Conservation (phyloP, 352 stramenopile genomes). For the Phytophthora crassamura region DNA sequence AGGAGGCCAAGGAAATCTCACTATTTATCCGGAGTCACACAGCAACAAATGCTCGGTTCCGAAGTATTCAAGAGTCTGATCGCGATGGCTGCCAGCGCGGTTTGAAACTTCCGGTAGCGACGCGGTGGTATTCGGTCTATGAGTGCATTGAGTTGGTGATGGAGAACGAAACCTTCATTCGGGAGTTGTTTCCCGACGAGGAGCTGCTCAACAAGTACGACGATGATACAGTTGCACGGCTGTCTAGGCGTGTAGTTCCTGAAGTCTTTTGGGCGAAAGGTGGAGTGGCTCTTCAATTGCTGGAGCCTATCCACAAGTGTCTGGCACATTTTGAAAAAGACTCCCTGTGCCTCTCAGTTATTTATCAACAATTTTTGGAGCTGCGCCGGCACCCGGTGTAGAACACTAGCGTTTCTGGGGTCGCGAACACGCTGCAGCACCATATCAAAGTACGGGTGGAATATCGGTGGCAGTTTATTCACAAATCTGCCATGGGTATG, state of each 20-base stretch:
- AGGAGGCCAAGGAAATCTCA: no score
- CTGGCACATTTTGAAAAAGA: slow-evolving; percentile 14
- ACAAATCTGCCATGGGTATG: no score
- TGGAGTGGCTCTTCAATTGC: slow-evolving; percentile 4
- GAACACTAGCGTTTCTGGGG: no score
- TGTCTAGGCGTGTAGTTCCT: slow-evolving; percentile 1
- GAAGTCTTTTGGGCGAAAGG: slow-evolving; percentile 11
- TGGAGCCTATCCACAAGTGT: slow-evolving; percentile 9
- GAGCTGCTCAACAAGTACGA: slow-evolving; percentile 12
- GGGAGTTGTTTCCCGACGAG: not conserved
- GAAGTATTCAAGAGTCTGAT: no score
- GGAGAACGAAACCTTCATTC: slow-evolving; percentile 2
- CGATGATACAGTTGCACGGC: not conserved
- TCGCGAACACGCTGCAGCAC: no score
- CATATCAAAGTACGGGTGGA: no score
- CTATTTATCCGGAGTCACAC: no score
- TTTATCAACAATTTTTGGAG: slow-evolving; percentile 14
- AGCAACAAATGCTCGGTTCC: no score
- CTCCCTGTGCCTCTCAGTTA: slow-evolving; percentile 7
- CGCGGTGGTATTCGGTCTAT: not conserved
- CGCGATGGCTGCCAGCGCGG: no score
- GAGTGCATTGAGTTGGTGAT: slow-evolving; percentile 5
- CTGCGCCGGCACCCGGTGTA: not conserved
- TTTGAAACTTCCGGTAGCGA: not conserved
- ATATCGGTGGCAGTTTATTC: no score